phyloP scores from a whole-genome alignment of 768 basidiomycete genomes.

The Strobilomyces confusus region DNA sequence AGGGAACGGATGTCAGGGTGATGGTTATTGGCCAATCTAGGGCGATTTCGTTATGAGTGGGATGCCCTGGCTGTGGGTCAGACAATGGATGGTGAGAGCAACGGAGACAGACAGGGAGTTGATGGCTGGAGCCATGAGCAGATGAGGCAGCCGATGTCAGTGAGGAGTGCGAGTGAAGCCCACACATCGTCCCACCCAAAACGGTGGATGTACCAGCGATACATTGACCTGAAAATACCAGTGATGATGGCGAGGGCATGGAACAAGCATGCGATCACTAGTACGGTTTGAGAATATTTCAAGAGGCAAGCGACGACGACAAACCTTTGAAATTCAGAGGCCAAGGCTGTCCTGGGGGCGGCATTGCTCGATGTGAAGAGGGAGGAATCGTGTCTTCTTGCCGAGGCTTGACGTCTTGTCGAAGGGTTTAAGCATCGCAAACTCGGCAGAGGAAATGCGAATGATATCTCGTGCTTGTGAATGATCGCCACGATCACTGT shows the following conservation, averaged over 20 bases:
- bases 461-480: neutral
- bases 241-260: conserved; percentile 10
- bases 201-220: conserved; percentile 13
- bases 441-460: neutral
- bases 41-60: neutral
- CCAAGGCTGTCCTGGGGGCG: conserved; percentile 15
- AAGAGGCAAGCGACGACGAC: neutral
- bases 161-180: conserved; percentile 15
- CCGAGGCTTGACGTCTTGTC: neutral
- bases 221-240: conserved; percentile 12
- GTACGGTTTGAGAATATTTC: neutral
- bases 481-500: neutral
- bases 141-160: conserved; percentile 6
- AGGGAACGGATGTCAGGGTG: conserved; percentile 6
- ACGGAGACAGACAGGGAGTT: neutral
- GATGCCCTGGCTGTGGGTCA: neutral
- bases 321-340: conserved; percentile 13
- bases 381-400: neutral
- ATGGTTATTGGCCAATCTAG: conserved; percentile 4
- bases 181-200: conserved; percentile 17
- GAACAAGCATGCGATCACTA: conserved; percentile 9
- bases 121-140: conserved; percentile 6
- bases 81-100: neutral
- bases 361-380: conserved; percentile 6
- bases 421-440: neutral